Conservation (phyloP, 2,329 filamentous ascomycete genomes). For the Zymoseptoria tritici region DNA sequence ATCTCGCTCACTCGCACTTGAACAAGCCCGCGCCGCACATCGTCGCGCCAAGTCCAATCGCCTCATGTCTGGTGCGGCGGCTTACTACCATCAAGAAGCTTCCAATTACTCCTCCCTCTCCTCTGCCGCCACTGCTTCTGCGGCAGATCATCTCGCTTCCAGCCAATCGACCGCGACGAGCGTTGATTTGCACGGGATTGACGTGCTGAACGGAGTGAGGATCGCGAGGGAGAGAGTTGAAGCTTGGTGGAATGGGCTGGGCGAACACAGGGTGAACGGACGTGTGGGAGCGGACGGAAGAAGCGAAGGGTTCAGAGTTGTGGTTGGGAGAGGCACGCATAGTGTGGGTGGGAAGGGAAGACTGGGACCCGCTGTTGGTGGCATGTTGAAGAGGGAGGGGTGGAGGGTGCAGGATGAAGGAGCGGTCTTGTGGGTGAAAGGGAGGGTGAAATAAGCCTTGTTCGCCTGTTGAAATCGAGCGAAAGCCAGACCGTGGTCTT, state of each 20-base stretch:
- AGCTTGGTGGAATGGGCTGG: slow-evolving; percentile 68
- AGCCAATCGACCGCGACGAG: slow-evolving; percentile 51
- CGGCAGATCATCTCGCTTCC: slow-evolving; percentile 64
- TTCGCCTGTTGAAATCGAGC: too few relatives aligned
- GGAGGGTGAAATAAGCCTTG: slow-evolving; percentile 28
- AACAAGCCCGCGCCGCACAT: slow-evolving; percentile 51
- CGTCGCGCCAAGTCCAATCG: slow-evolving; percentile 60
- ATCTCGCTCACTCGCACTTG: slow-evolving; percentile 46
- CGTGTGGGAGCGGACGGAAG: slow-evolving; percentile 38
- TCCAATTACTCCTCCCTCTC: slow-evolving; percentile 56
- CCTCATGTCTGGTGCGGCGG: slow-evolving; percentile 67
- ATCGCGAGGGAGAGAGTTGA: slow-evolving; percentile 63
- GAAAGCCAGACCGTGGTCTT: too few relatives aligned
- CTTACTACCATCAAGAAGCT: slow-evolving; percentile 65
- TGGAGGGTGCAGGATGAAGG: slow-evolving; percentile 72
- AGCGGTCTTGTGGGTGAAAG: slow-evolving; percentile 64
- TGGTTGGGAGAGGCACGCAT: slow-evolving; percentile 76
- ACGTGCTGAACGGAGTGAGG: slow-evolving; percentile 69
- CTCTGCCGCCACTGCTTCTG: slow-evolving; percentile 52
- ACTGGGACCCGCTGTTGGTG: slow-evolving; percentile 71
- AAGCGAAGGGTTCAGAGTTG: slow-evolving; percentile 57
- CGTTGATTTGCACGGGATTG: slow-evolving; percentile 78
- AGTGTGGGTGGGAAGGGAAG: slow-evolving; percentile 67
- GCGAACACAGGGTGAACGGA: slow-evolving; percentile 53
- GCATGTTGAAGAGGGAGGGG: slow-evolving; percentile 65